Conservation (phyloP, 2,329 filamentous ascomycete genomes). For the Fusarium verrucosum region DNA sequence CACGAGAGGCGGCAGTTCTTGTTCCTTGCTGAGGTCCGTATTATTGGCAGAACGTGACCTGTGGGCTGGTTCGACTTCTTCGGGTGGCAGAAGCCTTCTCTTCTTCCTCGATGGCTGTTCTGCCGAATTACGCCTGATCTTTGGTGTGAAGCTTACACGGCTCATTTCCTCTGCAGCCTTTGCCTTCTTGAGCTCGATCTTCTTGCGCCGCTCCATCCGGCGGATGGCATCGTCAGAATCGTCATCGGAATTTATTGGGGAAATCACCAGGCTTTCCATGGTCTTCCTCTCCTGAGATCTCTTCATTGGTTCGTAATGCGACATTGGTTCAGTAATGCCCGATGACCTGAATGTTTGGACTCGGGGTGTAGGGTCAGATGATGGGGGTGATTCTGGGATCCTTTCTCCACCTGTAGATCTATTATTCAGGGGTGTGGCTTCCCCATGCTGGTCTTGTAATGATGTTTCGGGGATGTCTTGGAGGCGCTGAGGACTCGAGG, state of each 20-base stretch:
- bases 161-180: constrained; percentile 54
- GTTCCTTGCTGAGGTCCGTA: constrained; percentile 5
- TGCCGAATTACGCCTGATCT: constrained; percentile 28
- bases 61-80: background rate
- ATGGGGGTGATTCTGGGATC: constrained; percentile 52
- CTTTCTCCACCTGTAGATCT: constrained; percentile 44
- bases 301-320: constrained; percentile 57
- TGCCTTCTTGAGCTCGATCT: constrained; percentile 52
- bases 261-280: constrained; percentile 38
- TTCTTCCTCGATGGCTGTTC: constrained; percentile 45
- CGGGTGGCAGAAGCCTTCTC: constrained; percentile 28
- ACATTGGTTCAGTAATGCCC: constrained; percentile 48
- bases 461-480: constrained; percentile 47
- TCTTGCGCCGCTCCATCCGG: constrained; percentile 49
- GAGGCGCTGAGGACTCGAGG: constrained; percentile 54
- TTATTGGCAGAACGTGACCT: background rate
- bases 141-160: constrained; percentile 51
- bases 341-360: constrained; percentile 36
- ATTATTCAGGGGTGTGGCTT: constrained; percentile 43
- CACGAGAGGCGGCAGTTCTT: constrained; percentile 31
- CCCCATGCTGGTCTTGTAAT: constrained; percentile 31
- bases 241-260: constrained; percentile 44
- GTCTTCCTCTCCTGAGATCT: constrained; percentile 56
- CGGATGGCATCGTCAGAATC: constrained; percentile 50
- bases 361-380: constrained; percentile 36